Evolutionary conservation across 2,329 filamentous ascomycete genomes (phyloP), one percentile per base, ranked within the genome.

Genomic region (Mollisia scopiformis): DNA sequence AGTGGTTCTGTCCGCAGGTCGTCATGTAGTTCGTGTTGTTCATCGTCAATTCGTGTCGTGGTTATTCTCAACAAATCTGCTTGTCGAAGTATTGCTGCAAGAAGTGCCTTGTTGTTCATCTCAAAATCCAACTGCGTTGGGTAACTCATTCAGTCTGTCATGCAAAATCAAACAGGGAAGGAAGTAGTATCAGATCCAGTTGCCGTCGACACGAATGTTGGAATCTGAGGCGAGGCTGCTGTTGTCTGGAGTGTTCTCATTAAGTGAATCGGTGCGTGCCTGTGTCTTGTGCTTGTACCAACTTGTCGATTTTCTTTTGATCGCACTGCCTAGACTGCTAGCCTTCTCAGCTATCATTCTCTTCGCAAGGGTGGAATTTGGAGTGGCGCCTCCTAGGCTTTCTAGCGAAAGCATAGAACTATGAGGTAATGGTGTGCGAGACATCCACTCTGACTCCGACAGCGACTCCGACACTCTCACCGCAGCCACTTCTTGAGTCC

Each of bases 391-490:
- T 27, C 43, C 13, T 14, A 23, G 19, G n/a, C 13, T 10, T 47
- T 16, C 10, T 25, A 1, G 43, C 5, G 23, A 1, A 27, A 16
- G 43, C 25, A 3, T 13, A 27, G 23, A 6, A 6, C 50, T 64
- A 25, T 57, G 35, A 11, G 66, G 66, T 19, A 65, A 67, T 4
- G 66, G 68, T 1, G 68, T 66, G 30, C 63, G 60, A 31, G 62
- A 62, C 68, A 70, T 68, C 68, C 68, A 70, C 35, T 70, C 67
- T 2, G 67, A 66, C 50, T 70, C 68, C 6, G 65, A 47, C 16
- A 28, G 21, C 14, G 43, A 65, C 4, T 70, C 68, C 6, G 65
- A 47, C 16, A 28, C 7, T 14, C 23, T 64, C 4, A 69, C 35
- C 2, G 63, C 57, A 11, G 59, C 60, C 4, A 59, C 56, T n/a